Base-by-base conservation (phyloP, 306 rosid species). In the Adenanthera pavonina region DNA sequence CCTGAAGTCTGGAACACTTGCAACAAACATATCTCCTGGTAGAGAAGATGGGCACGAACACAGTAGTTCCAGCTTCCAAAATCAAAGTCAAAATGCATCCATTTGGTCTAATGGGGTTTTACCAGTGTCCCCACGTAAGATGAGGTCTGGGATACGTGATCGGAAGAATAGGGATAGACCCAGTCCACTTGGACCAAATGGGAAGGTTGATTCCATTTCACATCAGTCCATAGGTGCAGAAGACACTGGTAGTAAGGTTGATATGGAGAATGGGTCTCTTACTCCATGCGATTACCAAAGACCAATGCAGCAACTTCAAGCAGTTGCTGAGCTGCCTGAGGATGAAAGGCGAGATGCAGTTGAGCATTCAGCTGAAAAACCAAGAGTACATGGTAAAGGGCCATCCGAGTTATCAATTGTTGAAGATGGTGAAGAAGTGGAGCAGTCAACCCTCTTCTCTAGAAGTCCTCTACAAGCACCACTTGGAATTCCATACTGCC, bases 151-250 rank as follows among this genome's bases (percentile, higher is more conserved):
- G n/a, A 82, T 86, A 52, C 97, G 95, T 47, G 95, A 92, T 41
- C 90, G 95, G 66, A 95, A 87, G 92, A 89, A 81, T 81, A 89
- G 88, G 92, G 98, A 95, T 87, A 89, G 99, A 73, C 96, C 90
- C 40, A 95, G 99, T 80, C 97, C 94, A 17, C 96, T 93, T 78
- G 99, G 98, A 82, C 98, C 94, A 53, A 93, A 91, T 87, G 98
- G 97, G 82, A 93, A 92, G 88, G 85, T 88, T 20, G 94, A 93
- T 38, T 82, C 78, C 75, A 48, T 87, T 69, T 80, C 82, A 56
- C 88, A 87, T 77, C 92, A 86, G 69, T 84, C 87, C 74, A 83
- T 83, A 3, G 87, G 91, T 74, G 53, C 86, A 11, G 97, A 92
- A 54, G 97, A 92, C 82, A 83, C 83, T 82, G 84, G 90, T 14